A percentile compares a stretch with the other conserved stretches of the same genome.
These are phyloP conservation scores for Amorphotheca resinae DNA, from an alignment of 495 filamentous ascomycete genomes.

Conservation along the genomic window DNA sequence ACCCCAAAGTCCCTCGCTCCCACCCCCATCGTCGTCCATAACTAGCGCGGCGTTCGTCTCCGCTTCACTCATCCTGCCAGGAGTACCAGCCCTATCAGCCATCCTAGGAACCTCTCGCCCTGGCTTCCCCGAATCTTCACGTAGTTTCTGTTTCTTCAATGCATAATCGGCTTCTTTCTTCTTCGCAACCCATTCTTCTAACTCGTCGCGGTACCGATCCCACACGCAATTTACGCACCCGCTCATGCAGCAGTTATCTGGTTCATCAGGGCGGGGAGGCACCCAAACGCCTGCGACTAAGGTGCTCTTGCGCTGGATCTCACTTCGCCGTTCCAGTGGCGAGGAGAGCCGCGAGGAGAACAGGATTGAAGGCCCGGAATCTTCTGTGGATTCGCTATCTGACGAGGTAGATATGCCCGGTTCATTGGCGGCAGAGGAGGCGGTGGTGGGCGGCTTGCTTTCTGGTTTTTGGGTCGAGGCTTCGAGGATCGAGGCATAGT, in stretches of 20 bases:
- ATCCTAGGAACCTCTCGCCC: constrained; percentile 26
- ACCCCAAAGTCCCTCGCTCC: constrained; percentile 57
- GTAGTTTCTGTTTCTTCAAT: constrained; percentile 23
- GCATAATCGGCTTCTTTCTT: constrained; percentile 41
- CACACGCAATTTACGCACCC: constrained; percentile 97
- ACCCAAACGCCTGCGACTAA: constrained; percentile 69
- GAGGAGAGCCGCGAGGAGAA: constrained; percentile 19
- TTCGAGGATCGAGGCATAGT: constrained; percentile 18
- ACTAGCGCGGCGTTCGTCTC: constrained; percentile 27
- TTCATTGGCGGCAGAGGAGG: constrained; percentile 4
- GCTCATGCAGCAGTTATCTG: constrained; percentile 98
- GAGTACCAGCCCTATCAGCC: constrained; percentile 34
- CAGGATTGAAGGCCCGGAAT: constrained; percentile 8
- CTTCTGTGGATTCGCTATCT: neutral
- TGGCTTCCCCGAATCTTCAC: constrained; percentile 15
- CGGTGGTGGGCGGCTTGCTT: constrained; percentile 11
- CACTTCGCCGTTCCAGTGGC: constrained; percentile 40
- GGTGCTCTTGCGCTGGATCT: constrained; percentile 43
- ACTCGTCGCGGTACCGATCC: constrained; percentile 79
- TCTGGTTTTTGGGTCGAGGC: constrained; percentile 4
- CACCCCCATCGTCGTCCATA: constrained; percentile 76
- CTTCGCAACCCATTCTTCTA: constrained; percentile 71
- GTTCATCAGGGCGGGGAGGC: constrained; percentile 74
- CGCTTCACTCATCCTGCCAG: constrained; percentile 20
- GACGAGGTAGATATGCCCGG: neutral